Base-by-base conservation (phyloP, 2,329 filamentous ascomycete genomes). In the Trichoderma sp. region DNA sequence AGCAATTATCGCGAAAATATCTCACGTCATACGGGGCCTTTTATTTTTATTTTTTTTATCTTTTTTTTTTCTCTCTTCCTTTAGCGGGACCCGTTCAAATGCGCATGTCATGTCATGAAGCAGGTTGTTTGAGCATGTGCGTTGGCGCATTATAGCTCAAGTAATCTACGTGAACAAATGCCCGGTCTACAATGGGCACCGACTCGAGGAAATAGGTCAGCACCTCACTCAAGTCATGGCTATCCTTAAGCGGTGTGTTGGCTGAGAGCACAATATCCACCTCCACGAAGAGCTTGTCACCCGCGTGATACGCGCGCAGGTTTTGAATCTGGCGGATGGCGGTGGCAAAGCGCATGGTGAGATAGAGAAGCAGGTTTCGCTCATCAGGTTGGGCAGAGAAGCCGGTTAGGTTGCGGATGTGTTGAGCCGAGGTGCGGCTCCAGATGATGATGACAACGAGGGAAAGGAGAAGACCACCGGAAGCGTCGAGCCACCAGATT, bases 311-410 rank as follows among this genome's bases (percentile, higher is more conserved):
- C 2, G 93, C 93, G 75, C 94, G 91, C 71, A 96, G 83, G 36
- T 93, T 93, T 79, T 96, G 93, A 73, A 97, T 96, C 79, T 93
- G 91, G 78, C 89, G 90, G 78, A 98, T 97, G 14, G 92, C 92
- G 75, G 92, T 93, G 60, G 94, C 94, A 79, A 97, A 97, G 24
- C 95, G 92, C 92, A 97, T 97, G 1, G 94, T 96, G 76, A 97
- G 87, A 82, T 98, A 98, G 1, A 97, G 86, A 26, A 97, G 82
- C 61, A 97, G 89, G 78, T 96, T 97, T 34, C 94, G 88, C 83
- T 96, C 91, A 76, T 95, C 93, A 0, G 93, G 91, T 1, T 90
- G 90, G 6, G 93, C 93, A 0, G 92, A 92, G 76, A 92, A 92
- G 21, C 93, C 93, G 0, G 91, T 93, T 34, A 96, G 83, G 77